Base-by-base conservation (phyloP, 352 stramenopile genomes). In the Albugo laibachii region DNA sequence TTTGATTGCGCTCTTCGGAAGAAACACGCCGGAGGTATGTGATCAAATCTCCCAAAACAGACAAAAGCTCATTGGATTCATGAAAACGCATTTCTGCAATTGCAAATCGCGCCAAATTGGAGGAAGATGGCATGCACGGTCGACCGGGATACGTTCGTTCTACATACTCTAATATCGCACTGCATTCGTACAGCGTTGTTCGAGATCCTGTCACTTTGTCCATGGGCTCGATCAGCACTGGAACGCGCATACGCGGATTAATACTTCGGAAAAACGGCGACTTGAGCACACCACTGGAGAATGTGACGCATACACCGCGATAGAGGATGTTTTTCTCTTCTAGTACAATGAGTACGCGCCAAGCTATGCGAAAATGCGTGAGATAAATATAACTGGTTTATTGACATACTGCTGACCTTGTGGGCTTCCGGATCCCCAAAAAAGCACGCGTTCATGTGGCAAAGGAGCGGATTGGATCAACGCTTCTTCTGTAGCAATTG, bases 41-140 rank as follows among this genome's bases (percentile, higher is more conserved):
- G 34, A 88, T 71, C 21, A 88, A 50, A 35, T 88, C 76, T 13
- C 75, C 76, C 11, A 88, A 70, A 15, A 83, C 72, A 5, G 76
- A 88, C 24, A 88, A 55, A 49, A 85, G 81, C 63, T 88, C 76
- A 49, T 88, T 88, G 11, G 72, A 66, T 57, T 88, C 76, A 47
- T 85, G 72, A 50, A 88, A 60, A 36, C 76, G 66, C 36, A 69
- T 80, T 63, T 88, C 70, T 5, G 76, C 76, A 13, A 82, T 55
- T 10, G 72, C 76, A 50, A 80, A 88, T 16, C 59, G 51, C 20
- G 61, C 45, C 18, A 79, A 56, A 6, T 63, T 59, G 3, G 20
- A 10, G 24, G 24, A 31, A 15, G 21, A 18, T 2, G 72, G 72
- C 67, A 85, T 72, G 48, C 64, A 79, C 1, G 61, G 57, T 15